Evolutionary conservation across 257 asterid genomes (phyloP), one percentile per base, ranked within the genome.

Genomic region (Solanum corneliomulleri): DNA sequence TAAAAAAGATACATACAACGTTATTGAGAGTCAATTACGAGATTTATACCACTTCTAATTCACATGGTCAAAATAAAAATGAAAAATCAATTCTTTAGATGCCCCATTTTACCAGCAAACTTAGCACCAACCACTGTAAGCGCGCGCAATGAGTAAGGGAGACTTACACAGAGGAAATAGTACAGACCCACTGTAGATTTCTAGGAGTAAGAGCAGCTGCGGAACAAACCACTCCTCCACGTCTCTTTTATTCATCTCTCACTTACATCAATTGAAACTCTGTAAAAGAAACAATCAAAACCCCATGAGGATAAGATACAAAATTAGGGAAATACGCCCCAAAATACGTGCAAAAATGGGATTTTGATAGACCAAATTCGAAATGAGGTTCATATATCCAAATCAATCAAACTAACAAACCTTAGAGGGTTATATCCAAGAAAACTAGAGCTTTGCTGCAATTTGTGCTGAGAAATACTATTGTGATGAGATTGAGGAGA

Each of bases 101-200:
- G 42, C 21, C 42, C 42, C 64, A 49, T 81, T 49, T 80, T 49
- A 49, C 11, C 83, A 76, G 83, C 37, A 49, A 81, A 81, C 85
- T 16, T 80, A 5, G 66, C 6, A 78, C 25, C 66, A 78, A 78
- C 31, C 7, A 37, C 56, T 15, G 23, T 10, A 80, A 18, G 68
- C 29, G 81, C 3, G 68, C 29, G 83, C 3, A 49, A 42, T n/a
- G 58, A 69, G 84, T 45, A 47, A 47, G 29, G 86, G 45, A 88
- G 29, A 87, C 89, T 88, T 93, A 95, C 99, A 87, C 93, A 76
- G 95, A 90, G 41, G 95, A 89, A 85, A 97, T 84, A 88, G 96
- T 52, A 45, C 94, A 92, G 90, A 93, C 86, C 97, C 96, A 94
- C 83, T 94, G 98, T 31, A 97, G 94, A 90, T 93, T 93, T 86